Percentiles rank a stretch among this genome's conserved stretches.
phyloP scores from a whole-genome alignment of 2,329 filamentous ascomycete species.

The Sclerotinia spermophila region DNA sequence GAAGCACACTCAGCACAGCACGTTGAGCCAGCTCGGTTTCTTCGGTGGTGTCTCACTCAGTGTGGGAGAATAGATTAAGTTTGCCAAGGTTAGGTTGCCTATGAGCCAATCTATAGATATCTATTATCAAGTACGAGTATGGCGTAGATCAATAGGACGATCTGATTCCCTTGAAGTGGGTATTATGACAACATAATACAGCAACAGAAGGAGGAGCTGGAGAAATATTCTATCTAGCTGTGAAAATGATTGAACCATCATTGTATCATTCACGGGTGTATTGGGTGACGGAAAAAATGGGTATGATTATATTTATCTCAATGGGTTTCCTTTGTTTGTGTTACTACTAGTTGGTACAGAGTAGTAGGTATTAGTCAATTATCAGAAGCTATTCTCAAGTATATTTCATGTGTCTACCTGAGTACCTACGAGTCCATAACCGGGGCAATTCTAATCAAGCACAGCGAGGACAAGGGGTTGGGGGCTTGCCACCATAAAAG shows the following conservation, averaged over 20 bases:
- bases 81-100: neutral
- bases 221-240: neutral
- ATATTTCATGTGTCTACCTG: neutral
- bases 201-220: neutral
- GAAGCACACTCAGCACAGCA: too few species aligned
- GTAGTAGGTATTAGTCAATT: neutral
- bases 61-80: neutral
- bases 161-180: neutral
- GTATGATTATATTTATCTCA: neutral
- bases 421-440: neutral
- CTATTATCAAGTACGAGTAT: neutral
- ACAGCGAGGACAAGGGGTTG: neutral
- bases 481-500: neutral
- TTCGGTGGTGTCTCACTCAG: neutral
- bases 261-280: neutral
- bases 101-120: neutral
- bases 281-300: neutral
- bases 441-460: neutral
- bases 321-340: neutral
- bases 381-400: neutral
- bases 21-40: neutral
- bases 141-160: neutral
- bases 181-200: slow-evolving; percentile 1
- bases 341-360: neutral
- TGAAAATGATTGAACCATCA: neutral